Conservation (phyloP, 768 basidiomycete species). For the Trametes meyenii region DNA sequence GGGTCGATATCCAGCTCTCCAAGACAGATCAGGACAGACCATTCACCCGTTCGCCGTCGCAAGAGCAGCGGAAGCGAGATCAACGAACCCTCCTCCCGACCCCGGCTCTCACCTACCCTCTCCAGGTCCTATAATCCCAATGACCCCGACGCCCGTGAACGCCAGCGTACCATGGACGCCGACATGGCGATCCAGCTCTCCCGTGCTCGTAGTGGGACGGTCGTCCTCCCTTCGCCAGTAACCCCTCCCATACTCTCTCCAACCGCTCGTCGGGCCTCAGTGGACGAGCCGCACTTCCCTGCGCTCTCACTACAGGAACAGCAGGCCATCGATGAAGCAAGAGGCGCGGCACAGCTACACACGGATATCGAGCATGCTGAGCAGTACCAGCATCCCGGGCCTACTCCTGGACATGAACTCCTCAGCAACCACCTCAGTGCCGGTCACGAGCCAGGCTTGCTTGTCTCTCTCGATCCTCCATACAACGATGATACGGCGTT, state of each 20-base stretch:
- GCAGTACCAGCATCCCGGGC: slow-evolving; percentile 33
- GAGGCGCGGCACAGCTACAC: slow-evolving; percentile 35
- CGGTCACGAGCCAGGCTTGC: slow-evolving; percentile 52
- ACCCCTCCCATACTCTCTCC: slow-evolving; percentile 40
- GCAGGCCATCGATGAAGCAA: slow-evolving; percentile 46
- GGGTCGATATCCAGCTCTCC: slow-evolving; percentile 30
- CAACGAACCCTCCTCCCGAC: slow-evolving; percentile 41
- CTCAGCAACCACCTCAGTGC: slow-evolving; percentile 42
- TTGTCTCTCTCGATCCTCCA: slow-evolving; percentile 36
- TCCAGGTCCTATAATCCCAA: slow-evolving; percentile 64
- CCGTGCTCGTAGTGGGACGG: slow-evolving; percentile 66
- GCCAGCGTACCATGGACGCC: slow-evolving; percentile 92
- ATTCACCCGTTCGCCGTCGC: slow-evolving; percentile 33
- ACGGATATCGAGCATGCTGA: slow-evolving; percentile 14
- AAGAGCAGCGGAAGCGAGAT: slow-evolving; percentile 28
- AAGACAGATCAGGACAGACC: slow-evolving; percentile 27
- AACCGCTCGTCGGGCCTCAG: slow-evolving; percentile 33
- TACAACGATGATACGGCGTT: slow-evolving; percentile 34
- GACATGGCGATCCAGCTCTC: slow-evolving; percentile 88
- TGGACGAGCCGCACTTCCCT: slow-evolving; percentile 40
- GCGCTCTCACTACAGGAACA: slow-evolving; percentile 53
- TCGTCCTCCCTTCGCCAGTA: slow-evolving; percentile 38
- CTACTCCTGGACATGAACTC: slow-evolving; percentile 34
- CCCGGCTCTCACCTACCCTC: slow-evolving; percentile 65
- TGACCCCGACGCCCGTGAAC: slow-evolving; percentile 77